Evolutionary conservation across 805 yeast genomes (phyloP), one percentile per base, ranked within the genome.

Genomic region (Saturnispora besseyi): DNA sequence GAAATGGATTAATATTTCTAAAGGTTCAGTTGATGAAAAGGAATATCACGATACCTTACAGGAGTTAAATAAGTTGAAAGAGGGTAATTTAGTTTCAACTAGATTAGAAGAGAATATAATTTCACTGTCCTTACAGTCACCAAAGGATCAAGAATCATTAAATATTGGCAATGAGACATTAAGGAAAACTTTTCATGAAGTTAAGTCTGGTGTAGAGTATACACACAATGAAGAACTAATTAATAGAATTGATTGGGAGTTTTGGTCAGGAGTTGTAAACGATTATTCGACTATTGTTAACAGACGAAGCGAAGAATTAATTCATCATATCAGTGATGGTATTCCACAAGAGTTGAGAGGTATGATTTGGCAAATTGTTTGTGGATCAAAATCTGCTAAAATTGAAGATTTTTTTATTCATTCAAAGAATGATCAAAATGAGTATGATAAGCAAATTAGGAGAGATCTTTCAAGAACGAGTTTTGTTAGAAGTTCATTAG

Each of bases 321-420:
- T 81, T 43, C 62, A 66, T 36, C 80, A 84, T 41, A 77, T 93
- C 18, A 74, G 82, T 21, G 68, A 70, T 9, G 98, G 98, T 45
- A 82, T 91, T 38, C 98, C 99, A 12, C 69, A 76, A 42, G 93
- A 85, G 55, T 74, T 91, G 46, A 72, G 98, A 55, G 96, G 96
- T 2, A 81, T 90, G 55, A 77, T 91, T 21, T 91, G 99, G 99
- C 97, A 90, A 67, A 71, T 88, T 45, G 82, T 89, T 50, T 76
- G 96, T 15, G 78, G 81, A 54, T 83, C 95, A 8, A 90, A 90
- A 59, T 79, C 84, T 32, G 69, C 77, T 29, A 73, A 75, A 46
- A 64, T 81, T 47, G 83, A 78, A 53, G 87, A 81, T 53, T 73
- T 79, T 41, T 85, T 78, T 63, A 62, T 72, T 40, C 70, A 70